phyloP scores from a whole-genome alignment of 371 early-diverging fungal genomes.

The Capniomyces stellatus region DNA sequence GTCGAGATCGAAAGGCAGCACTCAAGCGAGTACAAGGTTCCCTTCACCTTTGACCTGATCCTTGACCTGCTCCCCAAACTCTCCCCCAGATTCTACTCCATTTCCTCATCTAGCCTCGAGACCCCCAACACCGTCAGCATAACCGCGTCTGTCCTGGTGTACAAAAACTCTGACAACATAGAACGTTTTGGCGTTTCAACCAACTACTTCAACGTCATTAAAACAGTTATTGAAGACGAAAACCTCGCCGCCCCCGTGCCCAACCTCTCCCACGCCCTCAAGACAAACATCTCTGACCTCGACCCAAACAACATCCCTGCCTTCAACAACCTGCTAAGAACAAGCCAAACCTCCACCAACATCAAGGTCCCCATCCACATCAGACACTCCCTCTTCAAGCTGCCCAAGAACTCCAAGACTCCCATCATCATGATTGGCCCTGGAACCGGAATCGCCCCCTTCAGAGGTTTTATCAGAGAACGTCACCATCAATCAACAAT shows the following conservation, averaged over 20 bases:
- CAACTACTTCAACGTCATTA: constrained; percentile 29
- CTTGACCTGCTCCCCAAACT: constrained; percentile 64
- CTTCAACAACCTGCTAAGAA: not conserved
- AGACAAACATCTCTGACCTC: not conserved
- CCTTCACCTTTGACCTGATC: constrained; percentile 49
- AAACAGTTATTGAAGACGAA: not conserved
- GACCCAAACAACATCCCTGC: not conserved
- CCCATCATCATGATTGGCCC: constrained; percentile 96
- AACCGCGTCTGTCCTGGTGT: constrained; percentile 76
- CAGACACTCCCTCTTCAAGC: constrained; percentile 68
- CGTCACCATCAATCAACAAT: constrained; percentile 39
- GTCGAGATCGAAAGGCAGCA: constrained; percentile 9
- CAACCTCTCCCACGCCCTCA: not conserved
- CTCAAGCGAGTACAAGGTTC: constrained; percentile 19
- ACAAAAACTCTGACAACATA: constrained; percentile 15
- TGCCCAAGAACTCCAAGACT: constrained; percentile 53
- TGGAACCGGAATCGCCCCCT: constrained; percentile 96
- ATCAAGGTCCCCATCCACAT: constrained; percentile 63
- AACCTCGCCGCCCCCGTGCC: constrained; percentile 12
- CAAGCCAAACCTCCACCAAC: not conserved
- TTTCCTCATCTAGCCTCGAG: constrained; percentile 62
- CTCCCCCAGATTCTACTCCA: constrained; percentile 85
- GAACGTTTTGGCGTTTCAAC: constrained; percentile 49
- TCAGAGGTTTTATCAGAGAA: constrained; percentile 87
- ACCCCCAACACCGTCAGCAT: constrained; percentile 50